Evolutionary conservation across 148 eudicot species (phyloP), one percentile per base, ranked within the genome.

Genomic region (Vaccinium myrtillus): DNA sequence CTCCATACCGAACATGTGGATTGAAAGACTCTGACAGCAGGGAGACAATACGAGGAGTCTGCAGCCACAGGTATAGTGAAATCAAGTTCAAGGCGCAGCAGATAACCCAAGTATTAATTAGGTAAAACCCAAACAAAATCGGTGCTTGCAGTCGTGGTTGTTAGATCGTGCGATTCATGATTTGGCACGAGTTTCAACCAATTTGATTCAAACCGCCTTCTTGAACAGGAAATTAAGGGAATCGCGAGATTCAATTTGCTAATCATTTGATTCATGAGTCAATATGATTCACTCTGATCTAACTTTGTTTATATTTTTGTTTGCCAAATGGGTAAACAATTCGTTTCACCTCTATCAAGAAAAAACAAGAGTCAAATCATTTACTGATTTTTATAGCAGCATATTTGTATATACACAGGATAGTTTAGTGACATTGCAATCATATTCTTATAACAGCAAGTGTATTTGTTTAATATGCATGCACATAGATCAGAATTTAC

Each of bases 1-100:
- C 99, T 84, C 99, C 99, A 87, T 97, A 97, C 15, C 99, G 93
- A 73, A 97, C 99, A 89, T 97, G 99, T 14, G 99, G 98, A 86
- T 97, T 97, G 94, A 93, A 95, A 63, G 99, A 97, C 87, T 97
- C 98, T 1, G 98, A 93, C 71, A 97, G 88, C 80, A 97, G 87
- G 55, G 99, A 93, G 77, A 97, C 99, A 77, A 94, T 95, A 67
- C 99, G 91, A 78, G 99, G 99, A 21, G 94, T 95, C 99, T 97
- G 95, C 89, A 91, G 81, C 48, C 56, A 87, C 63, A 36, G 83
- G 27, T 65, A 43, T 43, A 81, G 77, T 75, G 79, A 70, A 18
- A 76, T 19, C 63, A 83, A 25, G 76, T 49, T 55, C 78, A 76
- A 83, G 73, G 56, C 21, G 18, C 19, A 76, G 49, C 81, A 65